Base-by-base conservation (phyloP, 176 grass and related monocot genomes). In the Oryza australiensis region DNA sequence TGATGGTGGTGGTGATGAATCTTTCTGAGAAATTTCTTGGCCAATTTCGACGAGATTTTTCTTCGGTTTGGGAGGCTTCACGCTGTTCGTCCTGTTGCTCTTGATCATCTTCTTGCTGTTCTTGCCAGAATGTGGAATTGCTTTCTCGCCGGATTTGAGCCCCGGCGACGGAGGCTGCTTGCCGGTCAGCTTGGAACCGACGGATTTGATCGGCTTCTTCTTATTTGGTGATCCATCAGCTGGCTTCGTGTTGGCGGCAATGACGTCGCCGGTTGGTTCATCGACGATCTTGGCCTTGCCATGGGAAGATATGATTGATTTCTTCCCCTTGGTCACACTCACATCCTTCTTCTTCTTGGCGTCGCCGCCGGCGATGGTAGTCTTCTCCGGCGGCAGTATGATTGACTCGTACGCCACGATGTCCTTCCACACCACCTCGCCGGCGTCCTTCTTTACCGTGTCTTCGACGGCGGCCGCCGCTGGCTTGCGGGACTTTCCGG, bases 361-460 rank as follows among this genome's bases (percentile, higher is more conserved):
- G 0, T 45, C 70, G 20, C 45, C 70, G 26, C 34, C 33, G 22
- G 24, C n/a, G 22, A 27, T 16, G 12, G 23, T 3, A 24, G 11
- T 0, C 11, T 42, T 33, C 26, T 9, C 13, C 29, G 13, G 84
- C 23, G 9, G 84, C 11, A 32, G 11, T 1, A 22, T 26, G 12
- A 40, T 18, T 22, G 74, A 51, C 3, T 86, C 90, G 9, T 91
- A 88, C 10, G 82, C 83, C 64, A 80, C 62, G 11, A 94, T 91
- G 45, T 91, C 88, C 78, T 88, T 90, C 91, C 91, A 94, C 82
- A 86, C 66, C 66, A 91, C 92, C 26, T 26, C 12, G 63, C 80
- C 73, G 4, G 0, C 13, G 15, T 10, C 45, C 55, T 73, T 45
- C 13, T 81, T n/a, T 48, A 67, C 73, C 3, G 18, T 22, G 18